phyloP scores from a whole-genome alignment of 768 basidiomycete genomes.

The Phylloporus sp. region DNA sequence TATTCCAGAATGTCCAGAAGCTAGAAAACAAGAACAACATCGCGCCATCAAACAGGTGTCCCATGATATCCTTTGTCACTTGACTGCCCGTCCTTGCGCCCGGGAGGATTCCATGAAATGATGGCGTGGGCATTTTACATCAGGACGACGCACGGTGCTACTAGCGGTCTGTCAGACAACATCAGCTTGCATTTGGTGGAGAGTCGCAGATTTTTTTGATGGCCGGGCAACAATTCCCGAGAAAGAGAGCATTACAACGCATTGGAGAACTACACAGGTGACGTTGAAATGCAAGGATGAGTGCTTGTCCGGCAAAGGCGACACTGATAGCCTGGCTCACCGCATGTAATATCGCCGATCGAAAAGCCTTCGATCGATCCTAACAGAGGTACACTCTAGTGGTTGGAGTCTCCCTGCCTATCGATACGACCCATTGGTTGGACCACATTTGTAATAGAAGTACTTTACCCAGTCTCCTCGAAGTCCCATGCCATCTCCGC shows the following conservation, averaged over 20 bases:
- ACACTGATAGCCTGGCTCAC: too few relatives aligned
- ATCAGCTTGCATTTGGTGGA: too few relatives aligned
- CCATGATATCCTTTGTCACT: not conserved
- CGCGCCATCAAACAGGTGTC: not conserved
- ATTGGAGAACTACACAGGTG: not conserved
- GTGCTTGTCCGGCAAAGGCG: not conserved
- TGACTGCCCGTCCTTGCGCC: not conserved
- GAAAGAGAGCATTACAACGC: not conserved
- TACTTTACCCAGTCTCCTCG: not conserved
- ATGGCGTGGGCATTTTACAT: too few relatives aligned
- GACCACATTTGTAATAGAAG: not conserved
- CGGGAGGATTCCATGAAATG: not conserved
- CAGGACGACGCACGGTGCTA: slow-evolving; percentile 16
- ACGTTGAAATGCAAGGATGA: not conserved
- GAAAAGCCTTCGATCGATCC: slow-evolving; percentile 4
- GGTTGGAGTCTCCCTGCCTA: too few relatives aligned
- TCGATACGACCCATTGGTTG: too few relatives aligned
- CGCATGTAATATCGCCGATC: too few relatives aligned
- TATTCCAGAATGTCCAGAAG: slow-evolving; percentile 19
- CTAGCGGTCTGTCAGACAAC: slow-evolving; percentile 4
- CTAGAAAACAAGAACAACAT: slow-evolving; percentile 4
- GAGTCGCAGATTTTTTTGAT: too few relatives aligned
- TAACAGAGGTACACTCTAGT: too few relatives aligned
- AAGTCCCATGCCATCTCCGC: not conserved
- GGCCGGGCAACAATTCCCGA: not conserved